Conservation (phyloP, 1,284 basidiomycete species). For the Rhodotorula glutinis region DNA sequence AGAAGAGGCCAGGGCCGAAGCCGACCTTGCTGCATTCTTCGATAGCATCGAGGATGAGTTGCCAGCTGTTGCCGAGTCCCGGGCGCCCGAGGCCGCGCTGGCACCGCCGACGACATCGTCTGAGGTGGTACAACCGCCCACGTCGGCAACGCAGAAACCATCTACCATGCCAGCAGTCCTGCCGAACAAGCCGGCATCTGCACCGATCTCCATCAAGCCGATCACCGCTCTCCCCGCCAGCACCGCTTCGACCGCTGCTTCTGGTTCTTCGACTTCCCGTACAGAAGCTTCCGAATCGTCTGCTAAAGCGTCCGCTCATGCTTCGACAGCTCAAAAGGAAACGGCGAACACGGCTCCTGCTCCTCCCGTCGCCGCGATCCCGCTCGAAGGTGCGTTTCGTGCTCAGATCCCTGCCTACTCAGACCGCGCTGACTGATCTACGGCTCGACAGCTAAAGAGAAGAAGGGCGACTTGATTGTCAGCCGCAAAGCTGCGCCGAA, state of each 20-base stretch:
- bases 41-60: constrained; percentile 38
- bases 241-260: not conserved
- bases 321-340: not conserved
- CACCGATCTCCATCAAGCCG: constrained; percentile 28
- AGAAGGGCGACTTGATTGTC: constrained; percentile 75
- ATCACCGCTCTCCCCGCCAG: not conserved
- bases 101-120: not conserved
- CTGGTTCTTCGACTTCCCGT: not conserved
- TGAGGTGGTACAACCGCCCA: not conserved
- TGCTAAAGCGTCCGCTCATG: not conserved
- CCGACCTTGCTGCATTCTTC: constrained; percentile 43
- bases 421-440: not conserved
- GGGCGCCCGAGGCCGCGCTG: not conserved
- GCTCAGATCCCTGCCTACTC: too few relatives aligned
- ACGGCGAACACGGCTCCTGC: not conserved
- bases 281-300: not conserved
- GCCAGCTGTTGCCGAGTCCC: not conserved
- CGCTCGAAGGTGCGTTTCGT: constrained; percentile 18
- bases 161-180: not conserved
- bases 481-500: constrained; percentile 87
- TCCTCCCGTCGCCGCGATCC: constrained; percentile 1
- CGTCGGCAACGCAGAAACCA: not conserved
- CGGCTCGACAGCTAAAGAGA: constrained; percentile 45
- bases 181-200: not conserved
- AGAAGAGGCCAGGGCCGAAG: constrained; percentile 30